A percentile compares a stretch with the other conserved stretches of the same genome.
These are phyloP conservation scores for Phytophthora citricola DNA, from an alignment of 352 stramenopile species.

Conservation along the genomic window DNA sequence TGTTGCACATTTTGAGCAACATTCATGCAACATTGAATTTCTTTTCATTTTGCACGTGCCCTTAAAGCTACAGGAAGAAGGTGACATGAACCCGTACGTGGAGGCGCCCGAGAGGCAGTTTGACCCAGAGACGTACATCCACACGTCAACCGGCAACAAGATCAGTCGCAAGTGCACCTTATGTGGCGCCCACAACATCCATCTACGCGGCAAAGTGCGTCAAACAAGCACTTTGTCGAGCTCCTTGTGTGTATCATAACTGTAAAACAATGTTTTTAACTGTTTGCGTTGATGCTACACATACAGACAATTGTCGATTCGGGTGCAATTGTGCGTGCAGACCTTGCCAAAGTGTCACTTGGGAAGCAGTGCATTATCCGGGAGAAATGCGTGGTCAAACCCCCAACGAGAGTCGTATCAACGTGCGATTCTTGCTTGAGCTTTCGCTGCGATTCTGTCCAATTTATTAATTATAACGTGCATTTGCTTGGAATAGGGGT, in stretches of 20 bases:
- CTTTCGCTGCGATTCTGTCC: no score
- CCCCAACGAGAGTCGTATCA: constrained; percentile 62
- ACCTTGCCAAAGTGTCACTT: constrained; percentile 85
- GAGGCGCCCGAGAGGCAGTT: constrained; percentile 60
- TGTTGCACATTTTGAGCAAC: constrained; percentile 1
- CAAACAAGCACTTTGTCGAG: background rate
- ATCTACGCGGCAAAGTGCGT: constrained; percentile 72
- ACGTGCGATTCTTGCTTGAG: constrained; percentile 44
- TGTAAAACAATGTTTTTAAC: background rate
- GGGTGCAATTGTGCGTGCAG: constrained; percentile 75
- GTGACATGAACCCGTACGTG: constrained; percentile 63
- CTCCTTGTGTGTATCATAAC: background rate
- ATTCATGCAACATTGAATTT: constrained; percentile 2
- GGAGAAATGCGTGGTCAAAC: constrained; percentile 75
- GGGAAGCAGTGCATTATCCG: constrained; percentile 85
- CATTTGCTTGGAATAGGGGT: constrained; percentile 36
- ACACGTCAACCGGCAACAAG: constrained; percentile 75
- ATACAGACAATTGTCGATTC: constrained; percentile 75
- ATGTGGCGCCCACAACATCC: constrained; percentile 74
- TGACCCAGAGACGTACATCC: constrained; percentile 67
- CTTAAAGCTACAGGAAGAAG: background rate
- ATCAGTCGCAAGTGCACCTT: constrained; percentile 73
- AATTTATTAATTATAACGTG: constrained; percentile 4
- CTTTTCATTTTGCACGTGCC: background rate
- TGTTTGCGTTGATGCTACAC: constrained; percentile 1